Base-by-base conservation (phyloP, 805 yeast genomes). In the Candida maris region DNA sequence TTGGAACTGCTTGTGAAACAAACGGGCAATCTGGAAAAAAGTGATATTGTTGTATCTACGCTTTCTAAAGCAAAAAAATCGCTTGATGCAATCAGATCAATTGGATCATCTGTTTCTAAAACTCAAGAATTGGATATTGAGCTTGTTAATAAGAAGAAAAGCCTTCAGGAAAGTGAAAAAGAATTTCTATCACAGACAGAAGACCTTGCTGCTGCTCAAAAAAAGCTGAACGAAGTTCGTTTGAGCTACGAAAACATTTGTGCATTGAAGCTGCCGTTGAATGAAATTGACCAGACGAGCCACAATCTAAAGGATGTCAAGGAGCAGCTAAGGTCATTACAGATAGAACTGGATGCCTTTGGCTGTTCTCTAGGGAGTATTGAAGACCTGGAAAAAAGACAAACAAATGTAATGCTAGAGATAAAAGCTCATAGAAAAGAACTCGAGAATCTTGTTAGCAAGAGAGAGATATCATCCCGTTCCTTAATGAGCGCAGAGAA, bases 401-500 rank as follows among this genome's bases (percentile, higher is more conserved):
- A 70, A 34, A 62, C 57, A 17, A 60, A 57, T 16, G 64, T 68
- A 15, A 65, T 52, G 21, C 44, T 46, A 5, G 61, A 66, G 21
- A 56, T 75, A 23, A 77, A 69, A 46, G 44, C 40, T 1, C 38
- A 65, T 6, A 61, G 88, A 32, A 41, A 41, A 17, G 45, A 46
- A 3, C 33, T 71, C 12, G 55, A 51, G 9, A 42, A 48, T 3
- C 41, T 68, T 5, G 46, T 44, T 3, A 75, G 71, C 16, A 64
- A 65, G 6, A 70, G 70, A 44, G 82, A 77, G 33, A 37, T 50
- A 4, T 54, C 57, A 6, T 69, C 72, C 18, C 65, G 65, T 28
- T 75, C 71, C 24, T 37, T 72, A 15, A 61, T 65, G 6, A 57
- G 64, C 10, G 45, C 78, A 16, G 82, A 80, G 39, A 68, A 62